Conservation (phyloP, 2,329 filamentous ascomycete species). For the Hysterium pulicare region DNA sequence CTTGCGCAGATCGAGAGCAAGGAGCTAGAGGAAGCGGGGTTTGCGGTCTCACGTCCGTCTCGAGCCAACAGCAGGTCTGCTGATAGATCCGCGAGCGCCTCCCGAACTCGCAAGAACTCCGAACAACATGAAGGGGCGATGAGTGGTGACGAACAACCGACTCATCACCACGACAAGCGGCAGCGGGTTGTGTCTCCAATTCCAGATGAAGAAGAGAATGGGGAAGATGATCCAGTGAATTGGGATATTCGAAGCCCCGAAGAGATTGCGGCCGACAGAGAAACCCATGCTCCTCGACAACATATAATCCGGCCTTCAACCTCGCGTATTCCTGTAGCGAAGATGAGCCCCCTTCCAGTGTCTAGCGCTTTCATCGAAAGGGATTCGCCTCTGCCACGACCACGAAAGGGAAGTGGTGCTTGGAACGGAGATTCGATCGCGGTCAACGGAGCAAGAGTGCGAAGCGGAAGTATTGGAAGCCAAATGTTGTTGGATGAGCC, state of each 20-base stretch:
- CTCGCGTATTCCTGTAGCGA: slow-evolving; percentile 85
- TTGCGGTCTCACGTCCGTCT: slow-evolving; percentile 51
- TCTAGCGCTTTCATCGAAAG: slow-evolving; percentile 69
- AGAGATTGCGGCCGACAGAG: slow-evolving; percentile 62
- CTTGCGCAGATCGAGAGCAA: slow-evolving; percentile 75
- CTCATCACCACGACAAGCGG: slow-evolving; percentile 15
- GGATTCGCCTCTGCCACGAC: slow-evolving; percentile 64
- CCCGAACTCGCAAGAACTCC: slow-evolving; percentile 29
- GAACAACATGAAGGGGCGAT: slow-evolving; percentile 21
- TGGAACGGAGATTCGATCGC: slow-evolving; percentile 58
- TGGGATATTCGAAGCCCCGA: slow-evolving; percentile 77
- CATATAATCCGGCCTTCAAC: slow-evolving; percentile 54
- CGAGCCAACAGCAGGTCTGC: slow-evolving; percentile 36
- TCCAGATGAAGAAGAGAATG: slow-evolving; percentile 41
- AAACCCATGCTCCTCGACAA: slow-evolving; percentile 43
- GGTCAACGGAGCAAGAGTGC: slow-evolving; percentile 61
- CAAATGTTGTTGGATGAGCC: slow-evolving; percentile 51
- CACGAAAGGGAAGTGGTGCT: slow-evolving; percentile 53
- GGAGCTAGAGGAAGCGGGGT: slow-evolving; percentile 75
- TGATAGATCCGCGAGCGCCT: slow-evolving; percentile 8
- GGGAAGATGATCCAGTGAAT: slow-evolving; percentile 40
- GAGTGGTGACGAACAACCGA: slow-evolving; percentile 22
- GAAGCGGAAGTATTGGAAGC: slow-evolving; percentile 65
- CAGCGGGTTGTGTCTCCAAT: slow-evolving; percentile 34
- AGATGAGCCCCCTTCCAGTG: slow-evolving; percentile 73